Conservation (phyloP, 2,329 filamentous ascomycete species). For the Sordariomycetes sp. region DNA sequence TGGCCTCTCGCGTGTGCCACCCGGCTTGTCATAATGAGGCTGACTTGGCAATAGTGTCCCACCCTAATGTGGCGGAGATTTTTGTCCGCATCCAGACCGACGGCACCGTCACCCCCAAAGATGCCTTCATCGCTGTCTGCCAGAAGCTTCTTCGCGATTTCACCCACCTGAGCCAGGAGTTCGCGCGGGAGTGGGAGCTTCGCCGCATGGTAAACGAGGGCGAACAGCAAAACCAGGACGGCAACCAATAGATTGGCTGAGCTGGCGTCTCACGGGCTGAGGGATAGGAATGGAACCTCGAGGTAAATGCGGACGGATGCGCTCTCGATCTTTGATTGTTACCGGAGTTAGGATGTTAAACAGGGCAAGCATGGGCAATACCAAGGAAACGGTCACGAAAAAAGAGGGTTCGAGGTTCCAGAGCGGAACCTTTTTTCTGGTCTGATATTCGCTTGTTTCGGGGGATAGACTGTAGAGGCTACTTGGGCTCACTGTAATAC, state of each 20-base stretch:
- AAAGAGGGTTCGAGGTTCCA: neutral
- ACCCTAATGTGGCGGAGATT: slow-evolving; percentile 51
- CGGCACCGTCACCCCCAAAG: slow-evolving; percentile 77
- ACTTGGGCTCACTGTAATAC: neutral
- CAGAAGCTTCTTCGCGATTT: slow-evolving; percentile 75
- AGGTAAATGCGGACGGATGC: neutral
- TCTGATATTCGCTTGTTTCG: neutral
- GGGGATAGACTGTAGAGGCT: neutral
- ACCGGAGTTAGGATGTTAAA: neutral
- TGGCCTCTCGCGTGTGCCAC: neutral
- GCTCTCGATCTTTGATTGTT: neutral
- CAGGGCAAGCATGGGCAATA: neutral
- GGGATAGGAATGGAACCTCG: neutral
- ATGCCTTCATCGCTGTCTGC: slow-evolving; percentile 73
- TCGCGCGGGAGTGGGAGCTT: slow-evolving; percentile 85
- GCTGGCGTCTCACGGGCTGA: neutral
- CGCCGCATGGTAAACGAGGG: slow-evolving; percentile 70
- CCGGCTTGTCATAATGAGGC: neutral
- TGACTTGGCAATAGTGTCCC: slow-evolving; percentile 29
- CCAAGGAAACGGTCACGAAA: neutral
- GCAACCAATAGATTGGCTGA: neutral
- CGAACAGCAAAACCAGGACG: slow-evolving; percentile 33
- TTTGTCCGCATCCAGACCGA: slow-evolving; percentile 84
- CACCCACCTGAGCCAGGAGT: slow-evolving; percentile 70
- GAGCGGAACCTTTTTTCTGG: neutral